Evolutionary conservation across 805 yeast species (phyloP).

Genomic region (Brettanomyces sp.): DNA sequence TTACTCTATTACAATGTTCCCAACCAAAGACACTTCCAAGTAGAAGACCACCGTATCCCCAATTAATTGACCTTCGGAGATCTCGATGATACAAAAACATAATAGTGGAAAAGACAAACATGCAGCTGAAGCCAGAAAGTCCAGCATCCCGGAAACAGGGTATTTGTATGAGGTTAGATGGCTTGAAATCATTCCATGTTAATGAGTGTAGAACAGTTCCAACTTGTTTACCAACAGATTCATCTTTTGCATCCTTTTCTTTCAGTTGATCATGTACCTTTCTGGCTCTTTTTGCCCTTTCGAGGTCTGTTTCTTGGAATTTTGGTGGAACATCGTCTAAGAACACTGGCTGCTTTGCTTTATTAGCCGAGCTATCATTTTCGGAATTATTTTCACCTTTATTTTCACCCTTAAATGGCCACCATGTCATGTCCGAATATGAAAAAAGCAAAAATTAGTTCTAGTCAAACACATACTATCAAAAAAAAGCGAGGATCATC

Average conservation of each 20-base stretch:
- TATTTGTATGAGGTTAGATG: slow-evolving; percentile 42
- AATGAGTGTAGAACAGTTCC: slow-evolving; percentile 23
- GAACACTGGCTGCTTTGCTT: slow-evolving; percentile 20
- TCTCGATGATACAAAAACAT: slow-evolving; percentile 61
- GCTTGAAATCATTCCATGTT: slow-evolving; percentile 39
- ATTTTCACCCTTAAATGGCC: slow-evolving; percentile 5
- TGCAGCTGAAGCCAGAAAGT: slow-evolving; percentile 61
- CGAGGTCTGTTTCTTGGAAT: slow-evolving; percentile 16
- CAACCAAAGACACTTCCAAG: slow-evolving; percentile 78
- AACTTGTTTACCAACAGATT: slow-evolving; percentile 15
- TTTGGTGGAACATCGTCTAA: slow-evolving; percentile 47
- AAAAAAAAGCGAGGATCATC: too few species aligned
- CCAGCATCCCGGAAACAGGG: slow-evolving; percentile 81
- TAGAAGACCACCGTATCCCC: slow-evolving; percentile 75
- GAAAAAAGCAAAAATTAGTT: too few species aligned
- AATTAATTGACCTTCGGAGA: slow-evolving; percentile 55
- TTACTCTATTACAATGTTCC: slow-evolving; percentile 80
- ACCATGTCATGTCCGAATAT: slow-evolving; percentile 6
- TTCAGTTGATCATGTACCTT: not conserved
- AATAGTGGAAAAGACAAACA: slow-evolving; percentile 61
- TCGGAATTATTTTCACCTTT: not conserved
- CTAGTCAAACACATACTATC: too few species aligned
- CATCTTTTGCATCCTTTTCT: slow-evolving; percentile 3
- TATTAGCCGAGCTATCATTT: slow-evolving; percentile 1
- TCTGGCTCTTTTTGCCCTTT: slow-evolving; percentile 1